A percentile compares a stretch with the other conserved stretches of the same genome.
These are phyloP conservation scores for Musa itinerans DNA, from an alignment of 176 grass and related monocot species.

Conservation along the genomic window DNA sequence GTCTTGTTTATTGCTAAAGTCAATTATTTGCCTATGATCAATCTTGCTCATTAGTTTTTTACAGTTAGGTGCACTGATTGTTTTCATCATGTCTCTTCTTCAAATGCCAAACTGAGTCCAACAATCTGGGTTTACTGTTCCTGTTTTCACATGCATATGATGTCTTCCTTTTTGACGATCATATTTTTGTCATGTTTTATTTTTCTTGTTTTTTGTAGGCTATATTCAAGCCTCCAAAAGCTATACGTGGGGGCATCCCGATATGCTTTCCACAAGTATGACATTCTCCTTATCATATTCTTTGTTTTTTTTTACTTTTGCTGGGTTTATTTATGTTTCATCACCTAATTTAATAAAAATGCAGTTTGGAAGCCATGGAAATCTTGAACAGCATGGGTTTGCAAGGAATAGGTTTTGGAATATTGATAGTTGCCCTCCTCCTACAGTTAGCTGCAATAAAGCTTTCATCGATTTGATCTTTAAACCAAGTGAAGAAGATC, in stretches of 20 bases:
- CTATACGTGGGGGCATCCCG: constrained; percentile 23
- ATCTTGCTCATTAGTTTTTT: too few species aligned
- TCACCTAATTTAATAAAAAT: not conserved
- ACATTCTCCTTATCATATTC: not conserved
- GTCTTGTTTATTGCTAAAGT: too few species aligned
- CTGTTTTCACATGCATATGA: not conserved
- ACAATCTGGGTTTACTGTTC: too few species aligned
- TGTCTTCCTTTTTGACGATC: not conserved
- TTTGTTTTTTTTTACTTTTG: not conserved
- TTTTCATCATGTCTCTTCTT: too few species aligned
- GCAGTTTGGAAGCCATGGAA: constrained; percentile 16
- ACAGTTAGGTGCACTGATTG: too few species aligned
- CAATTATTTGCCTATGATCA: too few species aligned
- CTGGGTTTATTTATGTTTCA: not conserved
- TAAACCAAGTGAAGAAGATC: constrained; percentile 74
- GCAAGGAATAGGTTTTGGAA: constrained; percentile 77
- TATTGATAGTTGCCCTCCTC: constrained; percentile 52
- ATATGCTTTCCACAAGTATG: constrained; percentile 31
- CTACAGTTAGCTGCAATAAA: constrained; percentile 42
- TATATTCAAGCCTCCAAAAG: constrained; percentile 24
- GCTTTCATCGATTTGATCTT: constrained; percentile 72
- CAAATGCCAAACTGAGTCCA: too few species aligned
- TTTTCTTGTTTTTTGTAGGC: constrained; percentile 6
- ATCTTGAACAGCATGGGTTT: constrained; percentile 73
- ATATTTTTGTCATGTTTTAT: not conserved